Percentiles rank a stretch among this genome's conserved stretches.
These are phyloP conservation scores for Porphyrellus cyaneotinctus DNA, from an alignment of 768 basidiomycete genomes.

Conservation along the genomic window DNA sequence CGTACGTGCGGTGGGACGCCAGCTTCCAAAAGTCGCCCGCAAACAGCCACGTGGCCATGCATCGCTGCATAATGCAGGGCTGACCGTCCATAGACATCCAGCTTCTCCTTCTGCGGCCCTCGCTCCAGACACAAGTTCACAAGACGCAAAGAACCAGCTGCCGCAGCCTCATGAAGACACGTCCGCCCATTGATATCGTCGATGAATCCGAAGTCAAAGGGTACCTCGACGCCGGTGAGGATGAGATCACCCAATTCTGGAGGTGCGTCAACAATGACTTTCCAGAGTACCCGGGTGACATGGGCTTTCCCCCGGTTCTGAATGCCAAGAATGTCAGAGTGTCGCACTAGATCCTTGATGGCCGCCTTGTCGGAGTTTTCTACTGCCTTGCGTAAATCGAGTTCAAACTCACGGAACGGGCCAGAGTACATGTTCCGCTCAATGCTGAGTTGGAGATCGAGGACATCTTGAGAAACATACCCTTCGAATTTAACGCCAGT, in stretches of 20 bases:
- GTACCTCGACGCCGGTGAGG: conserved; percentile 55
- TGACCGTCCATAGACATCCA: conserved; percentile 89
- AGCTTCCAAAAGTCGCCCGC: conserved; percentile 69
- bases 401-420: conserved; percentile 85
- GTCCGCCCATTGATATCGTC: conserved; percentile 97
- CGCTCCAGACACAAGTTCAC: conserved; percentile 77
- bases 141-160: conserved; percentile 73
- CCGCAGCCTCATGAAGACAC: conserved; percentile 90
- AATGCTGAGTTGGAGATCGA: conserved; percentile 65
- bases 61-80: conserved; percentile 95
- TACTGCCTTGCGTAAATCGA: conserved; percentile 77
- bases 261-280: conserved; percentile 79
- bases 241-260: conserved; percentile 70
- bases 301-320: conserved; percentile 59
- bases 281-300: conserved; percentile 93
- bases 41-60: conserved; percentile 79
- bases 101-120: conserved; percentile 63
- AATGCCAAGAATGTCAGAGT: conserved; percentile 62
- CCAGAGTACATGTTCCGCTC: conserved; percentile 61
- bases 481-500: conserved; percentile 77
- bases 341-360: conserved; percentile 65
- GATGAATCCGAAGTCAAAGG: conserved; percentile 87
- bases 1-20: conserved; percentile 60
- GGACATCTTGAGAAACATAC: conserved; percentile 68
- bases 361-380: conserved; percentile 54